These are phyloP conservation scores for Proliferodiscus dingleyae DNA, from an alignment of 2,329 filamentous ascomycete genomes.

Conservation along the genomic window DNA sequence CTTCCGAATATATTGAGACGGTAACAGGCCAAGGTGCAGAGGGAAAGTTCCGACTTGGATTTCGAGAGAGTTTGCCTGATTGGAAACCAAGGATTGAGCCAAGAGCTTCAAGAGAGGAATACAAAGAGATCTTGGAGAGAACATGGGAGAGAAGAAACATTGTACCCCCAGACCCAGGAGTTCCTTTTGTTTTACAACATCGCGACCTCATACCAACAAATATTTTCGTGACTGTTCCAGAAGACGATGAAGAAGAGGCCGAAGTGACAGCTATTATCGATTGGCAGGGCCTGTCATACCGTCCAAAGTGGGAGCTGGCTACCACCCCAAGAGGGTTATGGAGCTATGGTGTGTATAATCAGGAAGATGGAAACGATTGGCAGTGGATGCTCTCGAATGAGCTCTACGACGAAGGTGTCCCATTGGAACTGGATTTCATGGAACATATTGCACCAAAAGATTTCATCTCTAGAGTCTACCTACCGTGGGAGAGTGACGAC, in stretches of 20 bases:
- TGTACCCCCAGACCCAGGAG: not conserved
- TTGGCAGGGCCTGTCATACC: conserved; percentile 3
- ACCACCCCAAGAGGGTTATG: not conserved
- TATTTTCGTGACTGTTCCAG: conserved; percentile 3
- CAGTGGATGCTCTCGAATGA: conserved; percentile 10
- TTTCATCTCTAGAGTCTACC: not conserved
- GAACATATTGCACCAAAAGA: not conserved
- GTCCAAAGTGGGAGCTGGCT: not conserved
- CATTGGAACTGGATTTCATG: conserved; percentile 5
- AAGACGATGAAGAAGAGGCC: not conserved
- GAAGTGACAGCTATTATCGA: conserved; percentile 6
- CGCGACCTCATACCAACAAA: conserved; percentile 1
- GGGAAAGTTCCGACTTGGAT: not conserved
- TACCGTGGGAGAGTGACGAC: not conserved
- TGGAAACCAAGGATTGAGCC: conserved; percentile 2
- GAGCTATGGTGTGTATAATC: not conserved
- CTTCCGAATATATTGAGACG: conserved; percentile 6
- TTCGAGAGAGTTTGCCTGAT: not conserved
- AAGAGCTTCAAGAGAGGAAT: conserved; percentile 3
- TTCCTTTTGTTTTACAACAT: conserved; percentile 6
- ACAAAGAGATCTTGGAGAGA: not conserved
- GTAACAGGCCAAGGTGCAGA: not conserved
- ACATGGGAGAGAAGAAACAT: not conserved
- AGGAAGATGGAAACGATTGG: not conserved
- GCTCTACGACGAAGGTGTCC: conserved; percentile 1